Evolutionary conservation across 2,329 filamentous ascomycete genomes (phyloP).

Genomic region (Aspergillus ochraceoroseus): DNA sequence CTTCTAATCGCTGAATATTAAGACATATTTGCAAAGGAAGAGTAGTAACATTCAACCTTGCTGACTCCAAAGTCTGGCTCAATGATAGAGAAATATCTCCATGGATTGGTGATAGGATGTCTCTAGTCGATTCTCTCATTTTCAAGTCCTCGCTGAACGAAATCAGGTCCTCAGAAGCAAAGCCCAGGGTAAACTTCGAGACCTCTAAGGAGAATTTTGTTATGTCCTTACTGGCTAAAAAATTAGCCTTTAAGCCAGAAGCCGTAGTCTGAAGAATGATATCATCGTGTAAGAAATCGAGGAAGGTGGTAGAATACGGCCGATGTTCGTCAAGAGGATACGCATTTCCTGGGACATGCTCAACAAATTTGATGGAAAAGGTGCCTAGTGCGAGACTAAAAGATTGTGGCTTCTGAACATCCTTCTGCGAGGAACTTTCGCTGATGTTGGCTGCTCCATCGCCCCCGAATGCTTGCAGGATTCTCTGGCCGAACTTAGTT

Average conservation of each 20-base stretch:
- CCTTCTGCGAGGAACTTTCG: slow-evolving; percentile 8
- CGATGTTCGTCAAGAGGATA: slow-evolving; percentile 21
- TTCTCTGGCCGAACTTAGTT: slow-evolving; percentile 34
- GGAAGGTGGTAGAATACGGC: slow-evolving; percentile 17
- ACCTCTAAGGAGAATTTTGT: slow-evolving; percentile 31
- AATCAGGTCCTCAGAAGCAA: slow-evolving; percentile 48
- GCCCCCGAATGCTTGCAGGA: slow-evolving; percentile 22
- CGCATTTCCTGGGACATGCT: slow-evolving; percentile 32
- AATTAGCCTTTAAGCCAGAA: slow-evolving; percentile 26
- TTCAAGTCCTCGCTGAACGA: slow-evolving; percentile 49
- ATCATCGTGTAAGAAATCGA: slow-evolving; percentile 28
- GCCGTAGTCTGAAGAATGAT: slow-evolving; percentile 31
- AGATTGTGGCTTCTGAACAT: slow-evolving; percentile 12
- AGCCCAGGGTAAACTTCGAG: slow-evolving; percentile 46
- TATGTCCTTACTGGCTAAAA: slow-evolving; percentile 19
- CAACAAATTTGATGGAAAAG: slow-evolving; percentile 37
- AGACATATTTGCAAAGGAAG: slow-evolving; percentile 70
- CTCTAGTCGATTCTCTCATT: slow-evolving; percentile 45
- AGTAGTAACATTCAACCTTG: slow-evolving; percentile 61
- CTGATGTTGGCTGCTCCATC: slow-evolving; percentile 11
- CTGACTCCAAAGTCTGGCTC: slow-evolving; percentile 27
- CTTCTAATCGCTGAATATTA: slow-evolving; percentile 75
- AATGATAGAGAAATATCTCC: slow-evolving; percentile 41
- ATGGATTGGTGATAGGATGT: slow-evolving; percentile 35
- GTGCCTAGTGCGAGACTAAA: slow-evolving; percentile 29